These are phyloP conservation scores for Heliamphora pulchella DNA, from an alignment of 179 eudicot genomes.

Conservation along the genomic window DNA sequence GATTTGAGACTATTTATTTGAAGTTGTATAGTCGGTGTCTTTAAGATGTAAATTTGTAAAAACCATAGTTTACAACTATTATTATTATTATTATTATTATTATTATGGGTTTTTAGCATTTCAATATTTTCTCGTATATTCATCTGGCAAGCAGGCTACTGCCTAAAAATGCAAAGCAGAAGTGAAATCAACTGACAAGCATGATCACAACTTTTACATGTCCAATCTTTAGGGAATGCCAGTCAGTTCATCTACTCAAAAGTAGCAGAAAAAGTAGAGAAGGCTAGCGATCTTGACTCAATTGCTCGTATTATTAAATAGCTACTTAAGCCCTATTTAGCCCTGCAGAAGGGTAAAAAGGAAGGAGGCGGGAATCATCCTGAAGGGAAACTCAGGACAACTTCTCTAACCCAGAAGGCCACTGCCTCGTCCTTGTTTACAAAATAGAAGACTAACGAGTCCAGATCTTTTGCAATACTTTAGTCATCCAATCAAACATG, in stretches of 20 bases:
- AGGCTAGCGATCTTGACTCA: too few species aligned
- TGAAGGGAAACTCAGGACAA: not conserved
- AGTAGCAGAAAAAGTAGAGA: too few species aligned
- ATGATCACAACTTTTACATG: not conserved
- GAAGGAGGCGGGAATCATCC: not conserved
- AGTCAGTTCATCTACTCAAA: too few species aligned
- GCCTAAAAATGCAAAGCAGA: not conserved
- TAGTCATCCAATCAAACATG: conserved; percentile 3
- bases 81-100: too few species aligned
- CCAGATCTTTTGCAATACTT: not conserved
- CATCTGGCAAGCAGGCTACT: not conserved
- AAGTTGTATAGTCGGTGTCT: too few species aligned
- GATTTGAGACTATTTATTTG: too few species aligned
- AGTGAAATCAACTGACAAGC: not conserved
- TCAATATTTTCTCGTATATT: not conserved
- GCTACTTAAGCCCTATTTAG: too few species aligned
- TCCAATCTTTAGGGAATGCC: not conserved
- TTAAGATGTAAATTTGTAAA: too few species aligned
- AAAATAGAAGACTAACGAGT: not conserved
- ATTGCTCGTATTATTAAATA: too few species aligned
- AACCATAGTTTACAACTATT: too few species aligned
- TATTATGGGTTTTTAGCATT: not conserved
- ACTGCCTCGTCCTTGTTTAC: not conserved
- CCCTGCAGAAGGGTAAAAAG: not conserved
- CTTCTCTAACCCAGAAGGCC: not conserved